Percentiles rank a stretch among this genome's conserved stretches.
These are phyloP conservation scores for Phyllachora maydis DNA, from an alignment of 2,329 filamentous ascomycete species.

Conservation along the genomic window DNA sequence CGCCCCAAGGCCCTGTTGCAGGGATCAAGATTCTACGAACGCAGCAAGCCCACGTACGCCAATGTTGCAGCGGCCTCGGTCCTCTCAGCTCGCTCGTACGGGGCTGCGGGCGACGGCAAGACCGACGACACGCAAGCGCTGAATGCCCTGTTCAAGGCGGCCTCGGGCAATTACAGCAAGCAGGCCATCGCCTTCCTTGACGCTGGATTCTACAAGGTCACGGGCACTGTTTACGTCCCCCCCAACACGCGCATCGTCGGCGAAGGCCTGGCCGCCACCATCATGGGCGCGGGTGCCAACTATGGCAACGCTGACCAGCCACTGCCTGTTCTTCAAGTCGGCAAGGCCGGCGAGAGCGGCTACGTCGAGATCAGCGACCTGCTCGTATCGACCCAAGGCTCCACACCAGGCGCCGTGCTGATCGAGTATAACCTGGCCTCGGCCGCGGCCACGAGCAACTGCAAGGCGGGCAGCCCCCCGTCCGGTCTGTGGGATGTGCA, in stretches of 20 bases:
- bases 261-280: constrained; percentile 27
- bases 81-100: constrained; percentile 37
- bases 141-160: constrained; percentile 10
- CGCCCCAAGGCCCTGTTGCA: constrained; percentile 37
- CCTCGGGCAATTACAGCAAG: constrained; percentile 13
- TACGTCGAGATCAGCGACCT: constrained; percentile 52
- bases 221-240: constrained; percentile 27
- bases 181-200: constrained; percentile 39
- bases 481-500: constrained; percentile 56
- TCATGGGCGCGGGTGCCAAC: constrained; percentile 30
- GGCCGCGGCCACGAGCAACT: constrained; percentile 6
- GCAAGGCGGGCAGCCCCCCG: constrained; percentile 9
- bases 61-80: constrained; percentile 28
- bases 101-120: constrained; percentile 47
- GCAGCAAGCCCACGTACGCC: constrained; percentile 46
- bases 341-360: constrained; percentile 37
- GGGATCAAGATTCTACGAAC: constrained; percentile 20
- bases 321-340: constrained; percentile 41
- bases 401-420: constrained; percentile 45
- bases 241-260: constrained; percentile 33
- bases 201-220: constrained; percentile 40
- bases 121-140: constrained; percentile 35
- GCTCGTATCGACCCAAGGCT: constrained; percentile 46
- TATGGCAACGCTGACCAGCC: constrained; percentile 38
- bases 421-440: constrained; percentile 53